These are phyloP conservation scores for Bauhinia variegata DNA, from an alignment of 306 rosid genomes.

Conservation along the genomic window DNA sequence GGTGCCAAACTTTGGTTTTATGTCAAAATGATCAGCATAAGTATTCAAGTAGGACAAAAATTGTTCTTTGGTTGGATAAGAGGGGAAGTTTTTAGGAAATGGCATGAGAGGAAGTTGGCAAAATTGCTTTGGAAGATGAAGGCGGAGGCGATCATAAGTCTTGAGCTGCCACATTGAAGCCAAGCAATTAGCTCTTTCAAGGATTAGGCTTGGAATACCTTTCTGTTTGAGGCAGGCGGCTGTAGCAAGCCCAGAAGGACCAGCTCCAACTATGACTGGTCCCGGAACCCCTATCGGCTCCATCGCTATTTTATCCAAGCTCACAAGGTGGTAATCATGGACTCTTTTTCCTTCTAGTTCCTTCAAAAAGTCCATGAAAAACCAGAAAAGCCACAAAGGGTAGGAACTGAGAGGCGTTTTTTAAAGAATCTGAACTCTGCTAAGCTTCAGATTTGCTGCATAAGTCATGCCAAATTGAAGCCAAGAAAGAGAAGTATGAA, in stretches of 20 bases:
- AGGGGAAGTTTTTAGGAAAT: slow-evolving; percentile 76
- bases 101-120: slow-evolving; percentile 80
- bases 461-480: slow-evolving; percentile 18
- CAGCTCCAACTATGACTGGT: slow-evolving; percentile 89
- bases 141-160: slow-evolving; percentile 86
- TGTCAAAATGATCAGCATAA: slow-evolving; percentile 60
- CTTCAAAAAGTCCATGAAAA: slow-evolving; percentile 65
- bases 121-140: slow-evolving; percentile 91
- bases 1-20: slow-evolving; percentile 57
- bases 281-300: slow-evolving; percentile 46
- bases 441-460: slow-evolving; percentile 5
- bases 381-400: background rate
- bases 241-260: slow-evolving; percentile 89
- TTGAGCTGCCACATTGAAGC: slow-evolving; percentile 88
- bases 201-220: slow-evolving; percentile 66
- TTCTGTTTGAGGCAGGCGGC: slow-evolving; percentile 86
- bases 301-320: slow-evolving; percentile 30
- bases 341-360: slow-evolving; percentile 68
- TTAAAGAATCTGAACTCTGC: slow-evolving; percentile 18
- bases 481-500: background rate
- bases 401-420: background rate
- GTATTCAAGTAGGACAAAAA: slow-evolving; percentile 59
- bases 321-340: slow-evolving; percentile 51
- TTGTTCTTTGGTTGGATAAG: slow-evolving; percentile 82
- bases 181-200: slow-evolving; percentile 73